Evolutionary conservation across 1,139 yeast species (phyloP).

Genomic region (Scheffersomyces segobiensis): DNA sequence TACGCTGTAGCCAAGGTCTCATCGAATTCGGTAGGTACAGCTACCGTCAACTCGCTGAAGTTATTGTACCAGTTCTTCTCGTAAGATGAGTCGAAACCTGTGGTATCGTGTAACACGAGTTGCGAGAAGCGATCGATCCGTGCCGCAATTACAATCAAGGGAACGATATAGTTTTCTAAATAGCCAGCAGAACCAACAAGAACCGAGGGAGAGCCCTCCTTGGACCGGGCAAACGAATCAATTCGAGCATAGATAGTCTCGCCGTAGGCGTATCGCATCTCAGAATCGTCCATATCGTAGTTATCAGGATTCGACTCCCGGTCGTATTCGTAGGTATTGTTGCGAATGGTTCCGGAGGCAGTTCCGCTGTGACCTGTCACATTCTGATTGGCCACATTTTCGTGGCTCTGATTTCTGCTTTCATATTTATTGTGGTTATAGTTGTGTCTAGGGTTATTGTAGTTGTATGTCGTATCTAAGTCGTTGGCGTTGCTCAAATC

Average conservation of each 20-base stretch:
- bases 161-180: slow-evolving; percentile 27
- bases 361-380: not conserved
- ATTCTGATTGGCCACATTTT: not conserved
- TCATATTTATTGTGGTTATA: not conserved
- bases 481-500: not conserved
- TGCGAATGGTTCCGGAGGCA: not conserved
- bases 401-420: not conserved
- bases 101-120: slow-evolving; percentile 8
- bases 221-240: not conserved
- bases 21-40: slow-evolving; percentile 6
- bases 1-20: slow-evolving; percentile 6
- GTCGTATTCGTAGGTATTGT: not conserved
- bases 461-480: not conserved
- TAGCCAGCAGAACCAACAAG: slow-evolving; percentile 13
- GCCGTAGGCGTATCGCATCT: not conserved
- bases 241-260: not conserved
- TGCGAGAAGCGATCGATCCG: slow-evolving; percentile 24
- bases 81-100: slow-evolving; percentile 16
- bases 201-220: slow-evolving; percentile 13
- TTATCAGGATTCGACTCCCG: not conserved
- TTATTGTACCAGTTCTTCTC: slow-evolving; percentile 12
- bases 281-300: slow-evolving; percentile 1
- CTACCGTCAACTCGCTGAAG: slow-evolving; percentile 6
- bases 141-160: slow-evolving; percentile 24
- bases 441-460: not conserved